phyloP scores from a whole-genome alignment of 495 filamentous ascomycete species.

The Lasiosphaeria miniovina region DNA sequence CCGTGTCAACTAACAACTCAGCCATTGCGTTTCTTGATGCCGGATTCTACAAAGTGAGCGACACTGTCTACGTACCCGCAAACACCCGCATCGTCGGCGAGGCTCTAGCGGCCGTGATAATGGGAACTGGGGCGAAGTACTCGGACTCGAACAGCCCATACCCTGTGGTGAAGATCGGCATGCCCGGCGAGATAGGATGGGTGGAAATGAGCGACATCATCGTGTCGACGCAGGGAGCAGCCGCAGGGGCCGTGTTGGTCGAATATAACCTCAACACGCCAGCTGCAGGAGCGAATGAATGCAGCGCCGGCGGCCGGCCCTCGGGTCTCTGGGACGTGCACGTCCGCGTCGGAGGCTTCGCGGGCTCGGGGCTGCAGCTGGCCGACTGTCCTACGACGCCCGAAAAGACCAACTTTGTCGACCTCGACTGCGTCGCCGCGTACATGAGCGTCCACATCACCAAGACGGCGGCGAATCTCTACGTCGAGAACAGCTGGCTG shows the following conservation, averaged over 20 bases:
- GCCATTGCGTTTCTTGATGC: slow-evolving; percentile 69
- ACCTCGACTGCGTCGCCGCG: slow-evolving; percentile 60
- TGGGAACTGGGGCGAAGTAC: slow-evolving; percentile 47
- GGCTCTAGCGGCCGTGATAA: slow-evolving; percentile 44
- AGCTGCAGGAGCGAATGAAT: neutral
- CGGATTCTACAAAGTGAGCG: slow-evolving; percentile 39
- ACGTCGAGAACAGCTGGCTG: slow-evolving; percentile 89
- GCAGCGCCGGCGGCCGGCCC: slow-evolving; percentile 56
- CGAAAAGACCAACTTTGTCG: slow-evolving; percentile 46
- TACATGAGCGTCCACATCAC: slow-evolving; percentile 83
- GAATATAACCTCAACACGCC: slow-evolving; percentile 73
- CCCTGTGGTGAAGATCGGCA: slow-evolving; percentile 52
- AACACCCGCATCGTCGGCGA: slow-evolving; percentile 46
- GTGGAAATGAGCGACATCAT: slow-evolving; percentile 57
- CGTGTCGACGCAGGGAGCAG: slow-evolving; percentile 39
- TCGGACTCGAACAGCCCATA: slow-evolving; percentile 41
- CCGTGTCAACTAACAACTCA: slow-evolving; percentile 10
- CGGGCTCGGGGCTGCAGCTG: slow-evolving; percentile 73
- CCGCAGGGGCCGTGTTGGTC: slow-evolving; percentile 60
- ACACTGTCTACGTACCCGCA: slow-evolving; percentile 50
- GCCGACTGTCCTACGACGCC: slow-evolving; percentile 67
- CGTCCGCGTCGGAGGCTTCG: slow-evolving; percentile 75
- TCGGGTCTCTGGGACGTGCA: slow-evolving; percentile 89
- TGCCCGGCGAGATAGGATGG: slow-evolving; percentile 46
- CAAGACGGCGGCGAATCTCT: slow-evolving; percentile 59